Base-by-base conservation (phyloP, 2,329 filamentous ascomycete genomes). In the Fusarium continuum region DNA sequence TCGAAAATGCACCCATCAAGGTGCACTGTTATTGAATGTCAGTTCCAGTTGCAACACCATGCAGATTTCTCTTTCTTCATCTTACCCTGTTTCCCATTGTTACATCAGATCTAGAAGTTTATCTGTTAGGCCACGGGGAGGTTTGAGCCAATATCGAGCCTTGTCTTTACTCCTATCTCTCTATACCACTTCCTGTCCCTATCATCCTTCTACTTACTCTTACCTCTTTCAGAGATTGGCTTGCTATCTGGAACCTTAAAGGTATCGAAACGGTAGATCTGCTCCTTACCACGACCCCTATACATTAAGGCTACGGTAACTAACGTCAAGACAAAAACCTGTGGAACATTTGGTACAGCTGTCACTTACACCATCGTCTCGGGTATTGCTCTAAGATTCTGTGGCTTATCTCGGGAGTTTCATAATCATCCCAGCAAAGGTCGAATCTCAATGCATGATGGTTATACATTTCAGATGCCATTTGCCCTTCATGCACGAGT, bases 391-490 rank as follows among this genome's bases (percentile, higher is more conserved):
- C 48, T 31, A 34, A 38, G 41, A 36, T 64, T 66, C 38, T 48
- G 49, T 61, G 53, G 58, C 62, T 54, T 20, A 46, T 38, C 34
- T 59, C 22, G n/a, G 16, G 35, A 19, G 67, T 69, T 70, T 70
- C 63, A 68, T 64, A 39, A 64, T 63, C 55, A 45, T 61, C 66
- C 55, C 54, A 52, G 60, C 46, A 64, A 51, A 55, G 54, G 44
- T 51, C 47, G 50, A 40, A 34, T 53, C 48, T 45, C 47, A 62
- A 55, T 57, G 31, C 47, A 54, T 35, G 41, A 11, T 50, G 43
- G 32, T 16, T 38, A 17, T 36, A 40, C 43, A 68, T 69, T 63
- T 67, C 26, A 41, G 20, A 41, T 54, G 54, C 43, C 43, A 53
- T 56, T 63, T 57, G 32, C 55, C 55, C 43, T 43, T 36, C 51